A percentile compares a stretch with the other conserved stretches of the same genome.
These are phyloP conservation scores for Sanghuangporus baumii DNA, from an alignment of 1,284 basidiomycete species.

Conservation along the genomic window DNA sequence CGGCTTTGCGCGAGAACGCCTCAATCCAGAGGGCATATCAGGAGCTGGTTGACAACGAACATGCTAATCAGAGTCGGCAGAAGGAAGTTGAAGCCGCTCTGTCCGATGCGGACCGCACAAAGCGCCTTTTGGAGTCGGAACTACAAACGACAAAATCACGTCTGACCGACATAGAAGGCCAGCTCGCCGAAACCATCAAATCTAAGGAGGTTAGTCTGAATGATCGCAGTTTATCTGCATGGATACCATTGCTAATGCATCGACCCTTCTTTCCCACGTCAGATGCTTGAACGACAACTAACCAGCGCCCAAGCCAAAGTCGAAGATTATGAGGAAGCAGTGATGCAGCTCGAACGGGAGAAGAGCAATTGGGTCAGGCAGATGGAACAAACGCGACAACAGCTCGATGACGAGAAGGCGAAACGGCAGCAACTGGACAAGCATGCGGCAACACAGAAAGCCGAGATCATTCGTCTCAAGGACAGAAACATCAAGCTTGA, in stretches of 20 bases:
- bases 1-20: slow-evolving; percentile 48
- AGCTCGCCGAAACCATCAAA: slow-evolving; percentile 56
- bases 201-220: slow-evolving; percentile 61
- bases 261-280: background rate
- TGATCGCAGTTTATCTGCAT: background rate
- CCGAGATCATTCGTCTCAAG: slow-evolving; percentile 63
- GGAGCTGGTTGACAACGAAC: slow-evolving; percentile 58
- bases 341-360: slow-evolving; percentile 80
- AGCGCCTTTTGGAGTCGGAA: slow-evolving; percentile 69
- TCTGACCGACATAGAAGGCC: slow-evolving; percentile 65
- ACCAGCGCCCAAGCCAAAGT: slow-evolving; percentile 68
- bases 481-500: slow-evolving; percentile 73
- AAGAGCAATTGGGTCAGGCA: slow-evolving; percentile 71
- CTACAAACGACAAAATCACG: slow-evolving; percentile 67
- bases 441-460: slow-evolving; percentile 54
- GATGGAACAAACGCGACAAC: slow-evolving; percentile 59
- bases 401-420: slow-evolving; percentile 62
- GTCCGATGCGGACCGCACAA: slow-evolving; percentile 64
- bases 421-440: slow-evolving; percentile 76
- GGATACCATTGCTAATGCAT: background rate
- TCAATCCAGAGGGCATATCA: slow-evolving; percentile 54
- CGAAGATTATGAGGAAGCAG: slow-evolving; percentile 82
- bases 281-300: slow-evolving; percentile 78
- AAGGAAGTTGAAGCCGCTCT: slow-evolving; percentile 50
- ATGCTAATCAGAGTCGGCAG: slow-evolving; percentile 44